Evolutionary conservation across 2,329 filamentous ascomycete species (phyloP).

Genomic region (Phaeosphaeria sp.): DNA sequence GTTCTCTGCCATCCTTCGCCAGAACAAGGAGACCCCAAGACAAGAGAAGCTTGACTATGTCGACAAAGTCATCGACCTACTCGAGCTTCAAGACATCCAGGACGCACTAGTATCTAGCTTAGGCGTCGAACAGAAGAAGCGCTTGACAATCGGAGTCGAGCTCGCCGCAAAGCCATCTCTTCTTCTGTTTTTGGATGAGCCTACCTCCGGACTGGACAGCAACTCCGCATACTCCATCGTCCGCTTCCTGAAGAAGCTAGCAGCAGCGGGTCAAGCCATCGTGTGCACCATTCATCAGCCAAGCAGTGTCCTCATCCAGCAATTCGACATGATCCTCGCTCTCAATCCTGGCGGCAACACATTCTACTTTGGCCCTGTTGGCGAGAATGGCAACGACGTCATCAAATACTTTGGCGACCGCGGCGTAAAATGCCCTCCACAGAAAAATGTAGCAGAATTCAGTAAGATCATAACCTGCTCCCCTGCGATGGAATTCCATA

Average conservation of each 20-base stretch:
- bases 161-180: constrained; percentile 66
- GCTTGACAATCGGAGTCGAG: constrained; percentile 76
- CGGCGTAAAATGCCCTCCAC: constrained; percentile 70
- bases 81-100: constrained; percentile 70
- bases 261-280: constrained; percentile 71
- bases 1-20: constrained; percentile 71
- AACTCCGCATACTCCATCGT: constrained; percentile 74
- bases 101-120: constrained; percentile 71
- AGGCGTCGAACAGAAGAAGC: constrained; percentile 73
- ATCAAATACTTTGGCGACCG: constrained; percentile 72
- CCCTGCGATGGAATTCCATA: no score
- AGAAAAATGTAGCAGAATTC: constrained; percentile 71
- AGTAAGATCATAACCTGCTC: no score
- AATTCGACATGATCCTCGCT: constrained; percentile 76
- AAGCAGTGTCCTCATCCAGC: constrained; percentile 70
- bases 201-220: constrained; percentile 72
- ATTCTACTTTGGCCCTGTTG: constrained; percentile 76
- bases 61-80: constrained; percentile 68
- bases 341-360: constrained; percentile 73
- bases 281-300: constrained; percentile 78
- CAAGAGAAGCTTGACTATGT: constrained; percentile 72
- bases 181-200: constrained; percentile 74
- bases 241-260: constrained; percentile 71
- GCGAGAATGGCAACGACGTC: constrained; percentile 69
- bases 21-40: constrained; percentile 60